Evolutionary conservation across 192 early-diverging fungal species (phyloP), one percentile per base, ranked within the genome.

Genomic region (Backusella psychrophila): DNA sequence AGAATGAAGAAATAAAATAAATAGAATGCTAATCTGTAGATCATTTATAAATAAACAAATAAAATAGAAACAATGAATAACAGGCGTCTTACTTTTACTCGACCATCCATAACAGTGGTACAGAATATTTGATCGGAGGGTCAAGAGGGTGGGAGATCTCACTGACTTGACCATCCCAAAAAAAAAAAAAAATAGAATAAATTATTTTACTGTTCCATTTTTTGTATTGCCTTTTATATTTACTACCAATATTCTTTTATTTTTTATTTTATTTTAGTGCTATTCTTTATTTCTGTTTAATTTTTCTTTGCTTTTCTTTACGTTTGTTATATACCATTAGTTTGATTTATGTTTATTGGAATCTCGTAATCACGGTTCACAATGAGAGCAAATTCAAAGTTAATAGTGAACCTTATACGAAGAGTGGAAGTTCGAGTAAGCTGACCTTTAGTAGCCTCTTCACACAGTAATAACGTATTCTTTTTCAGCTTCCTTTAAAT

Each of bases 401-500:
- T 79, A 67, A 79, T 79, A 49, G 31, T 75, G 23, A 65, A 69
- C 31, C 68, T 79, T 39, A 74, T 79, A 41, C 75, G 71, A 67
- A 49, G 78, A 42, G 46, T 79, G 15, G 74, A 74, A 26, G 63
- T 69, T 71, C 72, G 73, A 71, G 78, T 79, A 79, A 71, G 56
- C 46, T 35, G 9, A 17, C 41, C 36, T 72, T 46, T 69, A 19
- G 1, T 69, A 11, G 6, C 9, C 34, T 38, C 44, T 67, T 75
- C 46, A n/a, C 6, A 59, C 21, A 44, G 39, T 72, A 52, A 34
- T 23, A 52, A 23, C 3, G 6, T 49, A 35, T 29, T 35, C n/a
- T 6, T 17, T 69, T 31, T 49, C 31, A 77, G 76, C 69, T 77
- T 19, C 76, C 76, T 71, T 39, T 77, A 33, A 77, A 59, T 33